Evolutionary conservation across 441 rosid species (phyloP).

Genomic region (Syzygium malaccense): DNA sequence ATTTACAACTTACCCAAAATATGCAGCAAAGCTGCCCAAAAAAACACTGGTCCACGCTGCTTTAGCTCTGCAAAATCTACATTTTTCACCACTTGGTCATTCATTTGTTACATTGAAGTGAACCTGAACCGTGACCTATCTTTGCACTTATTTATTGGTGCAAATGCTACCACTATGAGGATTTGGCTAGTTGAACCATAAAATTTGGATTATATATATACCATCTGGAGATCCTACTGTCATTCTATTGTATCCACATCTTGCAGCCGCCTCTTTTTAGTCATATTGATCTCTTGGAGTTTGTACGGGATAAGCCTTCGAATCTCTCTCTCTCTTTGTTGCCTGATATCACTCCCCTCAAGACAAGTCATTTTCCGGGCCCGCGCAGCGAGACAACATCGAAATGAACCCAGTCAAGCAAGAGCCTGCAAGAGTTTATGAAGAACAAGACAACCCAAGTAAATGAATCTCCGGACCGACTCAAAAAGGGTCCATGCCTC

Average conservation of each 20-base stretch:
- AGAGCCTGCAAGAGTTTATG: neutral
- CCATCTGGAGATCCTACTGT: neutral
- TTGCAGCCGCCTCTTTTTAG: neutral
- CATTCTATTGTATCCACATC: neutral
- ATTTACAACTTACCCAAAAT: neutral
- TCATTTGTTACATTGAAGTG: neutral
- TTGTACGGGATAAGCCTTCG: neutral
- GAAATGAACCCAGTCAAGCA: neutral
- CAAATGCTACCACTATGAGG: neutral
- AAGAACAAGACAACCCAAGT: neutral
- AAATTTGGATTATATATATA: neutral
- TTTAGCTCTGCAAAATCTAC: neutral
- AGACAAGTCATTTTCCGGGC: neutral
- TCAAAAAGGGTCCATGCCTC: neutral
- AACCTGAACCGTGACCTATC: neutral
- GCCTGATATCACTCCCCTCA: neutral
- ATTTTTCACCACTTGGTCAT: neutral
- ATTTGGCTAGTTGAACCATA: neutral
- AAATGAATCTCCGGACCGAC: neutral
- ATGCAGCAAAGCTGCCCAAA: neutral
- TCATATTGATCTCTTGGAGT: neutral
- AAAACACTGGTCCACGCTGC: neutral
- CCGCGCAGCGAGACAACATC: neutral
- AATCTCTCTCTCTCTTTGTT: neutral
- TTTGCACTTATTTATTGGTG: neutral